Evolutionary conservation across 371 early-diverging fungal species (phyloP).

Genomic region (Mortierella sp.): DNA sequence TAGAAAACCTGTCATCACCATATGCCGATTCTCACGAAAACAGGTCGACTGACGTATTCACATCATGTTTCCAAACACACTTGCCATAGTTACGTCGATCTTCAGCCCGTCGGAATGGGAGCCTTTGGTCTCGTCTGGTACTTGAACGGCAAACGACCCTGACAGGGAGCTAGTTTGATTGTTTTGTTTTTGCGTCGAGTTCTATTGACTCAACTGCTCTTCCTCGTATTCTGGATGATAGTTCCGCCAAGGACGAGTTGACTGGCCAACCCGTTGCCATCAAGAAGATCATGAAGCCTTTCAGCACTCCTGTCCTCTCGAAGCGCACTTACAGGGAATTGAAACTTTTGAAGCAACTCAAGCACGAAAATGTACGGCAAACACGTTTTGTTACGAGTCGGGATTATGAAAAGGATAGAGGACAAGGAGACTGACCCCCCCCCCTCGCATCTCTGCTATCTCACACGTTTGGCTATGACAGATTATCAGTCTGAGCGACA

Average conservation of each 20-base stretch:
- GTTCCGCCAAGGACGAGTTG: slow-evolving; percentile 89
- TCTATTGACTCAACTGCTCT: too few species aligned
- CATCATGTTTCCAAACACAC: not conserved
- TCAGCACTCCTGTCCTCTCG: slow-evolving; percentile 89
- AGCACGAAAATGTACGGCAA: slow-evolving; percentile 82
- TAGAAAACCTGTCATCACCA: not conserved
- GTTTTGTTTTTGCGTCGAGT: not conserved
- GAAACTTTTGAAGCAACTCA: slow-evolving; percentile 87
- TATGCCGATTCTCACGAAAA: not conserved
- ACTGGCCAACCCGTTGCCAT: slow-evolving; percentile 89
- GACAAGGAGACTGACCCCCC: slow-evolving; percentile 3
- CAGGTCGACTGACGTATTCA: not conserved
- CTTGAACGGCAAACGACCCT: too few species aligned
- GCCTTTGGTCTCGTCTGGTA: slow-evolving; percentile 97
- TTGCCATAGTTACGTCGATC: slow-evolving; percentile 79
- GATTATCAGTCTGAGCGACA: slow-evolving; percentile 88
- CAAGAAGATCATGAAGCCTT: slow-evolving; percentile 96
- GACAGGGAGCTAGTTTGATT: too few species aligned
- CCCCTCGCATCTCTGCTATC: not conserved
- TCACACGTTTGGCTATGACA: slow-evolving; percentile 22
- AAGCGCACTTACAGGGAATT: slow-evolving; percentile 95
- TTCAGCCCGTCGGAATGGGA: slow-evolving; percentile 97
- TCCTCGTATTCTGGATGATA: slow-evolving; percentile 32
- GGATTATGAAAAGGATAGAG: not conserved
- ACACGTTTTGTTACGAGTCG: not conserved